A percentile compares a stretch with the other conserved stretches of the same genome.
phyloP scores from a whole-genome alignment of 805 yeast genomes.

The Hanseniaspora taiwanica region DNA sequence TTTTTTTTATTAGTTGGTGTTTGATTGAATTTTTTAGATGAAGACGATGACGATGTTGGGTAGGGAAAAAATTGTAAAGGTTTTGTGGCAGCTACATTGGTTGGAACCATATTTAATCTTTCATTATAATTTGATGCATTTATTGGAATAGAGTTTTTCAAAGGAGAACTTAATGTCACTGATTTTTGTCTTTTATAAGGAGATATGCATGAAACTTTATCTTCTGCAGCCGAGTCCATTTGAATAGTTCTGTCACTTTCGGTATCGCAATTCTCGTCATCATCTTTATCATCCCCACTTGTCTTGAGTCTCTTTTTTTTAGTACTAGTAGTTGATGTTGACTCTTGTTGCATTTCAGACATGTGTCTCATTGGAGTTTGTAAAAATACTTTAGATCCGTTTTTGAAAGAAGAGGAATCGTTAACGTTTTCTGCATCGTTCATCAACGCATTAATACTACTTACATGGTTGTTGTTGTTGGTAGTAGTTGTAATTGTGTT shows the following conservation, averaged over 20 bases:
- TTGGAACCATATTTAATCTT: background rate
- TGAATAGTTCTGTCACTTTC: slow-evolving; percentile 15
- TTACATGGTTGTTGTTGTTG: too few relatives aligned
- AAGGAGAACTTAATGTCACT: background rate
- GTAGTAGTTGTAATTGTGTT: too few relatives aligned
- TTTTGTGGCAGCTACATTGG: slow-evolving; percentile 6
- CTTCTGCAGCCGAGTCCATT: background rate
- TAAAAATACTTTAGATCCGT: too few relatives aligned
- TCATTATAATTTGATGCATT: background rate
- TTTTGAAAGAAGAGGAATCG: too few relatives aligned
- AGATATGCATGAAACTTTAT: background rate
- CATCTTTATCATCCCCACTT: slow-evolving; percentile 1
- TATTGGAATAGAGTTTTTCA: background rate
- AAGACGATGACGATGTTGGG: too few relatives aligned
- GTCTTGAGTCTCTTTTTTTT: background rate
- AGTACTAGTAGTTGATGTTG: background rate
- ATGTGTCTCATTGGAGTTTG: too few relatives aligned
- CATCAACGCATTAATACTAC: too few relatives aligned
- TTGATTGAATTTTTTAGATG: background rate
- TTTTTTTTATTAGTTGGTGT: background rate
- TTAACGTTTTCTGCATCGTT: too few relatives aligned
- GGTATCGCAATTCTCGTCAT: slow-evolving; percentile 4
- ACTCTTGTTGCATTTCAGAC: too few relatives aligned
- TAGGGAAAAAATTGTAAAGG: slow-evolving; percentile 5
- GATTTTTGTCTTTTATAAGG: background rate